Conservation (phyloP, 345 rosid species). For the Melaleuca alternifolia region DNA sequence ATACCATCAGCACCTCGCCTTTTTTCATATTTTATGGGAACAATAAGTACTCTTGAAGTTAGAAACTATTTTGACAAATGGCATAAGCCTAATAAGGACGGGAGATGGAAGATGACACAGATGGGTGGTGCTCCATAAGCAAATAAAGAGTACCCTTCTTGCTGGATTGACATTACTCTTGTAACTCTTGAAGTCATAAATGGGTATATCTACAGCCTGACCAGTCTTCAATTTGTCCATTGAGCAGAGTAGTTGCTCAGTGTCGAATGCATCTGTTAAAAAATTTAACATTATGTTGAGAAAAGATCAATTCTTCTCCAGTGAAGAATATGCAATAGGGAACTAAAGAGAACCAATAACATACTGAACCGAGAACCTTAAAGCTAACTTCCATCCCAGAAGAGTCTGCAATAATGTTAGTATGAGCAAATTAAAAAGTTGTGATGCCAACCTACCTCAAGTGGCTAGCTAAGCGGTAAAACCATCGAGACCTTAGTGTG, state of each 20-base stretch:
- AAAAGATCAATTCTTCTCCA: neutral
- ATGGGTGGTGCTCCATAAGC: neutral
- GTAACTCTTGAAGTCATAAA: constrained; percentile 85
- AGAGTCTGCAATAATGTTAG: neutral
- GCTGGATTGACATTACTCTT: constrained; percentile 41
- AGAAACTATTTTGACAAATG: neutral
- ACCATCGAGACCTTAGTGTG: neutral
- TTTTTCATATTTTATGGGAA: neutral
- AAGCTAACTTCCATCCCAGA: neutral
- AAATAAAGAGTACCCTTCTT: constrained; percentile 46
- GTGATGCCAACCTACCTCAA: neutral
- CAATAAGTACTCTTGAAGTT: neutral
- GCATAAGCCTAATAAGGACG: neutral
- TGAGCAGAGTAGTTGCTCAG: constrained; percentile 52
- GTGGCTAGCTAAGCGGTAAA: neutral
- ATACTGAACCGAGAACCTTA: neutral
- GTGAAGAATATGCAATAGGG: neutral
- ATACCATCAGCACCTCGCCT: neutral
- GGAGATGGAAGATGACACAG: neutral
- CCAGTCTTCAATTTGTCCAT: constrained; percentile 91
- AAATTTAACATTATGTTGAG: constrained; percentile 9
- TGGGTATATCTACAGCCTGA: constrained; percentile 87
- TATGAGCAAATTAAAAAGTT: neutral
- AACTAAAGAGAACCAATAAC: neutral
- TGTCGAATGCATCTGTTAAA: constrained; percentile 83